Percentiles rank a stretch among this genome's conserved stretches.
phyloP scores from a whole-genome alignment of 768 basidiomycete species.

The Rhodotorula toruloides region DNA sequence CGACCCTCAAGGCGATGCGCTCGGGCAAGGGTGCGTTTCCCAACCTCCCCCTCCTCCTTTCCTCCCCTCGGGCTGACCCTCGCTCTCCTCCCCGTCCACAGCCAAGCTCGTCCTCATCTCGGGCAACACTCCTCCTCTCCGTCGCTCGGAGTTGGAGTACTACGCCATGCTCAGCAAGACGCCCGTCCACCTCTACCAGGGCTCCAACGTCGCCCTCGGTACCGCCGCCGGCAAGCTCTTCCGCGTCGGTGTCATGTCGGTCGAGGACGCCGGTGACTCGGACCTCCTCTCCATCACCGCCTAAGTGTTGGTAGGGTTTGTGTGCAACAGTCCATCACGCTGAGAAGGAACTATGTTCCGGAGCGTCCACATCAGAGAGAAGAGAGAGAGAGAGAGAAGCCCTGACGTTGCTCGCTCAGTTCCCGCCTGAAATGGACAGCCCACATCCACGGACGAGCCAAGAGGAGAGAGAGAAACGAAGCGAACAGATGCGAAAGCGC shows the following conservation, averaged over 20 bases:
- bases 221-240: constrained; percentile 99
- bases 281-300: constrained; percentile 78
- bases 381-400: too few species aligned
- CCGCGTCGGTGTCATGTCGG: constrained; percentile 98
- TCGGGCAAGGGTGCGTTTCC: constrained; percentile 80
- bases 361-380: too few species aligned
- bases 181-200: constrained; percentile 93
- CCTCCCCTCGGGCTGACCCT: neutral
- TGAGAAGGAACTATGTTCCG: too few species aligned
- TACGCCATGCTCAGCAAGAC: constrained; percentile 92
- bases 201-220: constrained; percentile 95
- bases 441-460: too few species aligned
- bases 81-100: constrained; percentile 45
- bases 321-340: too few species aligned
- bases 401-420: too few species aligned
- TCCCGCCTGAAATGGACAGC: too few species aligned
- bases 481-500: too few species aligned
- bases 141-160: constrained; percentile 99
- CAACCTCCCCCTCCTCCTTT: neutral
- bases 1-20: constrained; percentile 96
- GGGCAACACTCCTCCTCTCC: constrained; percentile 96
- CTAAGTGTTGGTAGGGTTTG: too few species aligned
- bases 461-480: too few species aligned
- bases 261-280: constrained; percentile 91
- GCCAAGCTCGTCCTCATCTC: constrained; percentile 98